Percentiles rank a stretch among this genome's conserved stretches.
Conservation (phyloP, 495 filamentous ascomycete species). For the Penicillium samsonianum region DNA sequence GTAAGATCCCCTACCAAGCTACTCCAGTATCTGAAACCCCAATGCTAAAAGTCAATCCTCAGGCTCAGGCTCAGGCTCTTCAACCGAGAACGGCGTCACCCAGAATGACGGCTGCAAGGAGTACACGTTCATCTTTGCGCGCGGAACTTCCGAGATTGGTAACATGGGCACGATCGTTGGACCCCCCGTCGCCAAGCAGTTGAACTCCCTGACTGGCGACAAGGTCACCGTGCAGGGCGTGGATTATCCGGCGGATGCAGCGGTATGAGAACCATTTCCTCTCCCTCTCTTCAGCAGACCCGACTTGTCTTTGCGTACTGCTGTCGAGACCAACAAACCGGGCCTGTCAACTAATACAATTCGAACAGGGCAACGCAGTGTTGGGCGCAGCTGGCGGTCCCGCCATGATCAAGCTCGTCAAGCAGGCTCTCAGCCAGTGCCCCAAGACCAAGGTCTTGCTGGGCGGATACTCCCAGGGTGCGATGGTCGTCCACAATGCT, state of each 20-base stretch:
- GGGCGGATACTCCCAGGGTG: conserved; percentile 61
- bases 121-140: conserved; percentile 60
- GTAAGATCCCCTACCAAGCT: not conserved
- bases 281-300: not conserved
- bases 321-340: not conserved
- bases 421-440: conserved; percentile 50
- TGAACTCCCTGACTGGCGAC: conserved; percentile 38
- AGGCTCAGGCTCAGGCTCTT: conserved; percentile 16
- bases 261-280: conserved; percentile 29
- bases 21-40: not conserved
- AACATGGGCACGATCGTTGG: conserved; percentile 61
- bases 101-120: conserved; percentile 42
- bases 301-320: not conserved
- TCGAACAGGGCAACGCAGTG: conserved; percentile 46
- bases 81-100: conserved; percentile 46
- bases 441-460: conserved; percentile 62
- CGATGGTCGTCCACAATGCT: conserved; percentile 54
- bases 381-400: conserved; percentile 46
- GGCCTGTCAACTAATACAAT: conserved; percentile 1
- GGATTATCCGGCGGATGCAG: conserved; percentile 48
- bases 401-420: conserved; percentile 51
- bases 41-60: conserved; percentile 5
- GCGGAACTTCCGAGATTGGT: conserved; percentile 57
- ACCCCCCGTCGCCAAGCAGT: conserved; percentile 52
- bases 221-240: conserved; percentile 59